Evolutionary conservation across 768 basidiomycete species (phyloP).

Genomic region (Rhodocollybia butyracea): DNA sequence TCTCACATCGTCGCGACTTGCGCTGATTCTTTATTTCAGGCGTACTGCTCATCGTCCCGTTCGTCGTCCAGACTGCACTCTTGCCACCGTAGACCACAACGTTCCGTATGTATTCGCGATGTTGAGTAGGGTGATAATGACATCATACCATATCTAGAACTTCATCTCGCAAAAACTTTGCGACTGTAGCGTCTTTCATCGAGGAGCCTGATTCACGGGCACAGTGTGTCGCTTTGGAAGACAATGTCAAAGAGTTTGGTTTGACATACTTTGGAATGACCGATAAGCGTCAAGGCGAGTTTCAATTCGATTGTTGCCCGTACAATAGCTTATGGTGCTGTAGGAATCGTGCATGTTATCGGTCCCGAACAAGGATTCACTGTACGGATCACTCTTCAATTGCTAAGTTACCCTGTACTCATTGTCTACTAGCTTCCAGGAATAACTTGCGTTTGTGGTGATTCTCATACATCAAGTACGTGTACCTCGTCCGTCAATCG

Average conservation of each 20-base stretch:
- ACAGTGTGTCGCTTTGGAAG: conserved; percentile 80
- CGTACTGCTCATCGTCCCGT: conserved; percentile 75
- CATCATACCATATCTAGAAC: conserved; percentile 48
- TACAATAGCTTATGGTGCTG: conserved; percentile 1
- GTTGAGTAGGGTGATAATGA: not conserved
- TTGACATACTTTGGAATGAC: conserved; percentile 90
- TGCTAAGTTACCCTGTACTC: not conserved
- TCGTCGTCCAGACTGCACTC: conserved; percentile 82
- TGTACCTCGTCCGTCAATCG: conserved; percentile 8
- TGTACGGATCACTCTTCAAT: conserved; percentile 29
- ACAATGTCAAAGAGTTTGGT: conserved; percentile 89
- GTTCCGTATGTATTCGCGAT: conserved; percentile 58
- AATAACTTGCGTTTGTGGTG: conserved; percentile 85
- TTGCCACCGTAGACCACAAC: conserved; percentile 88
- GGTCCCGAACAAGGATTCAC: conserved; percentile 95
- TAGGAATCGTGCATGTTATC: conserved; percentile 85
- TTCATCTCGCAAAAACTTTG: conserved; percentile 70
- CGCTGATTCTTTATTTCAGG: conserved; percentile 28
- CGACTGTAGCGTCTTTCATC: conserved; percentile 69
- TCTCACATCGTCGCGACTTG: not conserved
- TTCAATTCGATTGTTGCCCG: not conserved
- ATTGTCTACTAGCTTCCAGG: conserved; percentile 53
- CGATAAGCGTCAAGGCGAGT: conserved; percentile 79
- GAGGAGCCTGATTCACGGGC: conserved; percentile 82
- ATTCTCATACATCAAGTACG: conserved; percentile 90